Evolutionary conservation across 2,329 filamentous ascomycete species (phyloP).

Genomic region (Zymoseptoria crescenta): DNA sequence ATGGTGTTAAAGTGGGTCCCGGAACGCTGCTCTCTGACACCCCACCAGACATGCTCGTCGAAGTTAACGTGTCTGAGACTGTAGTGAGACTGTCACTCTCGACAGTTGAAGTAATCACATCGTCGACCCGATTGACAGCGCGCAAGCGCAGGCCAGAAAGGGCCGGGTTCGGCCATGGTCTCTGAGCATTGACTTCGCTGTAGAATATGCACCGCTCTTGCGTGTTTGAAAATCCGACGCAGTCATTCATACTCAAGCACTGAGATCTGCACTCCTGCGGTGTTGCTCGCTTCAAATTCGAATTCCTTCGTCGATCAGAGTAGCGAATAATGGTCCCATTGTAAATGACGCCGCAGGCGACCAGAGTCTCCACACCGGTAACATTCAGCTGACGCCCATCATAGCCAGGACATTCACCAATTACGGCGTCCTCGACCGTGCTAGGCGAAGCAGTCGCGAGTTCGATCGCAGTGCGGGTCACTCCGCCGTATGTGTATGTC

Average conservation of each 20-base stretch:
- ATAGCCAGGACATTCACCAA: conserved; percentile 1
- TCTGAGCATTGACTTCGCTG: neutral
- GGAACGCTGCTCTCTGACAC: neutral
- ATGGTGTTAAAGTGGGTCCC: neutral
- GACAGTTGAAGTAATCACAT: neutral
- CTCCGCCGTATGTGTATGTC: conserved; percentile 1
- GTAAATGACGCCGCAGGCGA: conserved; percentile 1
- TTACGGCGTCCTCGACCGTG: neutral
- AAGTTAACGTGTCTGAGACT: neutral
- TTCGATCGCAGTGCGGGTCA: neutral
- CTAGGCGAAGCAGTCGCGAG: neutral
- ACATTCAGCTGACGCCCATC: neutral
- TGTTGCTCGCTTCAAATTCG: neutral
- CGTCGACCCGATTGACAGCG: neutral
- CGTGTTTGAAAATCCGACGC: neutral
- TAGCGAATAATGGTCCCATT: neutral
- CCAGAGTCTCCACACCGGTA: neutral
- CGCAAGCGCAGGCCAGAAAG: neutral
- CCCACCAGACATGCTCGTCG: neutral
- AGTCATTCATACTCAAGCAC: neutral
- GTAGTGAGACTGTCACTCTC: neutral
- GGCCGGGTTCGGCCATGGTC: neutral
- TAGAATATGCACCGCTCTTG: conserved; percentile 1
- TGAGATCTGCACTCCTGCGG: neutral
- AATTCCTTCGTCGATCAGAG: neutral